Evolutionary conservation across 2,329 filamentous ascomycete species (phyloP), one percentile per base, ranked within the genome.

Genomic region (Diaporthe citrichinensis): DNA sequence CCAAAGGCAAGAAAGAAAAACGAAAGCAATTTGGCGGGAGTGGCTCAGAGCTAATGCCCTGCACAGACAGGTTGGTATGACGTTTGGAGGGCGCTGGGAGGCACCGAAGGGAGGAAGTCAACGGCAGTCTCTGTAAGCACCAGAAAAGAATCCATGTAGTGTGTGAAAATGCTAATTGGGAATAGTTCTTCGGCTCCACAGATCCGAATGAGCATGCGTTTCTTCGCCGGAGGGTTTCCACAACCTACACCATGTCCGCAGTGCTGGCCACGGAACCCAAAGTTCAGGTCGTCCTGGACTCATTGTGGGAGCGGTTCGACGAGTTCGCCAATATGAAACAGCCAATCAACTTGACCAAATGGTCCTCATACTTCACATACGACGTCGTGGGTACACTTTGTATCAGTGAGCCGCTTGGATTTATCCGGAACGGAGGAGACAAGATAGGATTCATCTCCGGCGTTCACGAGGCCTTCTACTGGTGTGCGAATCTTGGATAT

Each of bases 311-410:
- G 14, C 58, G 58, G 4, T 61, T 61, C 6, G 58, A 61, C 36
- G 58, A 61, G 23, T 61, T 61, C 9, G 36, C 58, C 12, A 12
- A 61, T 23, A 25, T 9, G 2, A 41, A 61, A 12, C 58, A 61
- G 58, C 12, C 58, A 4, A 61, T 61, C 23, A 61, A 61, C 2
- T 25, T 61, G 58, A 61, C 34, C 23, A 41, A 61, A 17, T 61
- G 58, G 58, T 61, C 58, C n/a, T 61, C 58, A 17, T 61, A 61
- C 36, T 25, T 61, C 34, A 61, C 58, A 41, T 61, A 61, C 10
- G 58, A 61, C 15, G 58, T 61, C 1, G 58, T 61, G 23, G 58
- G 58, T 1, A 61, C 36, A 39, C 12, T 61, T 7, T 61, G 58
- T 23, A 61, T 61, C 58, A 61, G 58, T 10, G 58, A 61, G 58